Percentiles rank a stretch among this genome's conserved stretches.
These are phyloP conservation scores for Alternaria brassicae DNA, from an alignment of 2,329 filamentous ascomycete genomes.

Conservation along the genomic window DNA sequence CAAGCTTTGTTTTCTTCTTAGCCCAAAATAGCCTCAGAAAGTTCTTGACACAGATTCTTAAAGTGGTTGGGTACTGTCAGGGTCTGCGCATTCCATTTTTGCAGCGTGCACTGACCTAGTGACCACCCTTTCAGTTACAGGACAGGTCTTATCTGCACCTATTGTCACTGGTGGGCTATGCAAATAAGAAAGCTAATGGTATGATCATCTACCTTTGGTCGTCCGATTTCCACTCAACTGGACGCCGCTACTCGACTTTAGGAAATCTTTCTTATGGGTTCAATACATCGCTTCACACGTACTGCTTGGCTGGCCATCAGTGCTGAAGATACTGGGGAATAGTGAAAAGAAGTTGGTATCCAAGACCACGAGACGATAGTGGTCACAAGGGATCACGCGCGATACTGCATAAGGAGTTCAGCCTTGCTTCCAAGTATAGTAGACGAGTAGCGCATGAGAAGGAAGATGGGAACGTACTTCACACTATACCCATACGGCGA, in stretches of 20 bases:
- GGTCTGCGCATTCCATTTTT: background rate
- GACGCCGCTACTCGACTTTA: slow-evolving; percentile 37
- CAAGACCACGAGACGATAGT: slow-evolving; percentile 24
- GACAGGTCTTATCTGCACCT: slow-evolving; percentile 36
- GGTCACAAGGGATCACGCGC: slow-evolving; percentile 28
- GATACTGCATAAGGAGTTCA: slow-evolving; percentile 17
- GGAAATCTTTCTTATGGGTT: slow-evolving; percentile 36
- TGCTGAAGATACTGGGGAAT: slow-evolving; percentile 31
- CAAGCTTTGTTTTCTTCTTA: slow-evolving; percentile 37
- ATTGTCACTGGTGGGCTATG: slow-evolving; percentile 33
- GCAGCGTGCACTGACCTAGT: background rate
- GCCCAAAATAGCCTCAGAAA: slow-evolving; percentile 39
- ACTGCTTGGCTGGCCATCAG: slow-evolving; percentile 39
- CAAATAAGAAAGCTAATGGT: slow-evolving; percentile 38
- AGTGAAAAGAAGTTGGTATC: slow-evolving; percentile 16
- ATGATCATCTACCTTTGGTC: slow-evolving; percentile 33
- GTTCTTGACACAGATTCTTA: slow-evolving; percentile 35
- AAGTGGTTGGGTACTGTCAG: slow-evolving; percentile 37
- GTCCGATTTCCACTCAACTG: slow-evolving; percentile 34
- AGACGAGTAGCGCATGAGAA: slow-evolving; percentile 34
- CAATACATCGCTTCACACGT: slow-evolving; percentile 41
- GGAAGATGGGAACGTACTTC: slow-evolving; percentile 35
- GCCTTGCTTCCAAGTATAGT: slow-evolving; percentile 29
- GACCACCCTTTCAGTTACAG: slow-evolving; percentile 14
- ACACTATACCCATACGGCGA: slow-evolving; percentile 24